phyloP scores from a whole-genome alignment of 345 rosid genomes.

The rapeseed (Brassica napus) region DNA sequence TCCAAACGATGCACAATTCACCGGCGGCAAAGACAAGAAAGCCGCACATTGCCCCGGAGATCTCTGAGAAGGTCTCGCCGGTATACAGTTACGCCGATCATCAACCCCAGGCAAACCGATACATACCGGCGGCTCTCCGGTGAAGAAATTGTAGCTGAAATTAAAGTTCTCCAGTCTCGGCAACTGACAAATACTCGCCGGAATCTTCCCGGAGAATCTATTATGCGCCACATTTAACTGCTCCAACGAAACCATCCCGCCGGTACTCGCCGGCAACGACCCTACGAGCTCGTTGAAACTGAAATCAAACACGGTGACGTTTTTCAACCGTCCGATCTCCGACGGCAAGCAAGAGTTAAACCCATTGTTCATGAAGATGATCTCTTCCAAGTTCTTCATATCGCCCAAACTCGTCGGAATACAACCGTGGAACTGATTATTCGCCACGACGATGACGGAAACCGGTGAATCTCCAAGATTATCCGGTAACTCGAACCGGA shows the following conservation, averaged over 20 bases:
- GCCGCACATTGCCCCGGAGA: conserved; percentile 62
- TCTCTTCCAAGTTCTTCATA: conserved; percentile 71
- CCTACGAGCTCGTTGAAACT: conserved; percentile 62
- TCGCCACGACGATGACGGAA: conserved; percentile 74
- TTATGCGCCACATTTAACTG: conserved; percentile 77
- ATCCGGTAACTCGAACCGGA: conserved; percentile 64
- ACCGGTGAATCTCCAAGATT: conserved; percentile 81
- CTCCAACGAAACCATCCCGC: conserved; percentile 66
- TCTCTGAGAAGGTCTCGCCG: conserved; percentile 65
- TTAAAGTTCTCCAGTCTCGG: conserved; percentile 71
- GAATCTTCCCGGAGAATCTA: conserved; percentile 65
- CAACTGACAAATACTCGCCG: conserved; percentile 57
- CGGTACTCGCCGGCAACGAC: conserved; percentile 57
- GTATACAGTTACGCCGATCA: conserved; percentile 67
- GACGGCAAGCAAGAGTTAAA: conserved; percentile 67
- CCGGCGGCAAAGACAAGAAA: conserved; percentile 50
- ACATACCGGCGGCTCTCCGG: conserved; percentile 73
- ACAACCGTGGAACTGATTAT: conserved; percentile 78
- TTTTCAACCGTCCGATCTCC: conserved; percentile 59
- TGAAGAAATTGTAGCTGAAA: conserved; percentile 68
- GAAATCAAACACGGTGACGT: conserved; percentile 72
- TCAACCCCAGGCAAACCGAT: conserved; percentile 47
- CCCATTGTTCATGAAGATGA: conserved; percentile 67
- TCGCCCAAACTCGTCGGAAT: conserved; percentile 72
- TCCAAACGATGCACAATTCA: conserved; percentile 64